Conservation (phyloP, 257 asterid genomes). For the Forsythia viridissima region DNA sequence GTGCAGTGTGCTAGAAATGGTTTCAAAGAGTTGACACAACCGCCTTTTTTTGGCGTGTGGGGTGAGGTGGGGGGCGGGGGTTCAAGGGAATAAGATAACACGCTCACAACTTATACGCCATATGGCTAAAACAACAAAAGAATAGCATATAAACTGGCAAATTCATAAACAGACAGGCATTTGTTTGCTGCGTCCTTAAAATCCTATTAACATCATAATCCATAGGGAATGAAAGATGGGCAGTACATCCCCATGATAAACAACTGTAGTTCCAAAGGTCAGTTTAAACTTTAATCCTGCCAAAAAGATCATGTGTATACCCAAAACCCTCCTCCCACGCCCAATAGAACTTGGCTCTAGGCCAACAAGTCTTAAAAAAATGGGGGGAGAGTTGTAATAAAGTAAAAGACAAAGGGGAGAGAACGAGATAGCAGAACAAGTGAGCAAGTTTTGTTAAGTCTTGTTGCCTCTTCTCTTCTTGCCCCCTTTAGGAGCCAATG, state of each 20-base stretch:
- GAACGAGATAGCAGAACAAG: neutral
- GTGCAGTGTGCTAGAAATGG: neutral
- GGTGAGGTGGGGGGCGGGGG: too few species aligned
- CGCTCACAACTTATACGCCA: neutral
- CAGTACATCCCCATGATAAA: neutral
- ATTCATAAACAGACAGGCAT: neutral
- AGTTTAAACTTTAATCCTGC: conserved; percentile 5
- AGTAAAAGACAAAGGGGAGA: neutral
- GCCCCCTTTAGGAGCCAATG: conserved; percentile 13
- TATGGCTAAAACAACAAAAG: neutral
- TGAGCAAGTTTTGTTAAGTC: neutral
- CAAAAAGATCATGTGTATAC: conserved; percentile 11
- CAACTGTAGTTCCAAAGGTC: conserved; percentile 9
- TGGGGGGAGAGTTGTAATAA: neutral
- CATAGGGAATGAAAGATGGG: neutral
- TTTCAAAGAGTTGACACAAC: neutral
- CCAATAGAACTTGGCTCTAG: conserved; percentile 2
- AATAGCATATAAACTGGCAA: neutral
- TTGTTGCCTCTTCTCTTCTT: conserved; percentile 15
- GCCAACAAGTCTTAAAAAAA: conserved; percentile 5
- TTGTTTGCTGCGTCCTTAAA: neutral
- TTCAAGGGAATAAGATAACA: neutral
- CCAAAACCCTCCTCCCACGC: neutral
- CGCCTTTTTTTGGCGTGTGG: too few species aligned
- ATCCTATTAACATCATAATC: neutral